Evolutionary conservation across 345 rosid genomes (phyloP).

Genomic region (Erysimum cheiranthoides): DNA sequence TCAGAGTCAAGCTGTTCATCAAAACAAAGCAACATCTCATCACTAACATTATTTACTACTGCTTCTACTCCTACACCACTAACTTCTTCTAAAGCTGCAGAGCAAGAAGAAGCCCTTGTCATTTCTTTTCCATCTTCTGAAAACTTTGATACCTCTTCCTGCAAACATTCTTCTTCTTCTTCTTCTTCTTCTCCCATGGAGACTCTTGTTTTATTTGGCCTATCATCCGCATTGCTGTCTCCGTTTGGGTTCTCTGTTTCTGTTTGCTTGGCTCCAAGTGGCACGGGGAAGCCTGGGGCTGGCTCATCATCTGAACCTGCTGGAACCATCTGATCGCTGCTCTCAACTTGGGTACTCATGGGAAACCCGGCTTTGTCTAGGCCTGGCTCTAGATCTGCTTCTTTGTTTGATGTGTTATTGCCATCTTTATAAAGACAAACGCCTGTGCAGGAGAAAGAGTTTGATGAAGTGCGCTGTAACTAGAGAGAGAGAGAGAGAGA

Average conservation of each 20-base stretch:
- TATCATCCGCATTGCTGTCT: constrained; percentile 13
- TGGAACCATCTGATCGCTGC: constrained; percentile 42
- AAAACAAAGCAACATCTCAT: constrained; percentile 49
- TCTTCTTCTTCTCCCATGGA: constrained; percentile 24
- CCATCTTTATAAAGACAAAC: constrained; percentile 4
- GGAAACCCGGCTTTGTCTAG: constrained; percentile 21
- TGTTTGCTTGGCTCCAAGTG: constrained; percentile 28
- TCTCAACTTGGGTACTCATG: constrained; percentile 18
- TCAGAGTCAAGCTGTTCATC: constrained; percentile 48
- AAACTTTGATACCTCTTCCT: constrained; percentile 51
- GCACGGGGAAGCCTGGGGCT: constrained; percentile 32
- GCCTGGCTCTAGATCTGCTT: constrained; percentile 26
- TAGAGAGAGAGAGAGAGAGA: background rate
- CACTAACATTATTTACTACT: constrained; percentile 45
- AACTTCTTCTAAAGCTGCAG: constrained; percentile 37
- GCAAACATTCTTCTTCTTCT: constrained; percentile 36
- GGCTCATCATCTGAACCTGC: constrained; percentile 34
- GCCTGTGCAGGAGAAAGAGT: constrained; percentile 28
- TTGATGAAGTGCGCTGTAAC: background rate
- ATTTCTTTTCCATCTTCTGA: constrained; percentile 41
- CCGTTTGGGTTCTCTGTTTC: constrained; percentile 26
- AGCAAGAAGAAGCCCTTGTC: constrained; percentile 21
- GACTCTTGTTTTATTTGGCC: constrained; percentile 3
- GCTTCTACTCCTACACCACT: constrained; percentile 37
- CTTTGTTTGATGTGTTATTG: constrained; percentile 31